A percentile compares a stretch with the other conserved stretches of the same genome.
These are phyloP conservation scores for Exutisphaerella laricina DNA, from an alignment of 2,329 filamentous ascomycete species.

Conservation along the genomic window DNA sequence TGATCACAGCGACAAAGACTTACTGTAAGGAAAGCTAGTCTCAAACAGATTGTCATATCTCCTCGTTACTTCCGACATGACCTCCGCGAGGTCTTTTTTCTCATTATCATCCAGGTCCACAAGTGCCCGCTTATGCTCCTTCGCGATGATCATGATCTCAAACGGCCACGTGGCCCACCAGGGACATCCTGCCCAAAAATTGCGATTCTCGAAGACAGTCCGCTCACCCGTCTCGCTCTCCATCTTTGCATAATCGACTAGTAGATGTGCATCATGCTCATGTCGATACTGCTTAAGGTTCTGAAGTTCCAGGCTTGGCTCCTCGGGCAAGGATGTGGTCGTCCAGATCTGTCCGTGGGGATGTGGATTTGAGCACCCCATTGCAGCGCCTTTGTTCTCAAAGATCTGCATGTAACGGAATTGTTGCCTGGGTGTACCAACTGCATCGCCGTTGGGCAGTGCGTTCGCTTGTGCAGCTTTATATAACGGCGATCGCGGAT, in stretches of 20 bases:
- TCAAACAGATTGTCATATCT: conserved; percentile 97
- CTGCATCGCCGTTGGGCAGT: conserved; percentile 36
- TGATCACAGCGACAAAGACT: conserved; percentile 30
- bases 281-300: conserved; percentile 73
- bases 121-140: conserved; percentile 74
- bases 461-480: conserved; percentile 40
- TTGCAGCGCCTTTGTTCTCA: conserved; percentile 95
- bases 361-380: conserved; percentile 98
- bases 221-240: conserved; percentile 78
- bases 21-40: conserved; percentile 91
- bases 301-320: conserved; percentile 71
- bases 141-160: conserved; percentile 83
- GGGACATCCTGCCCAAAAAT: conserved; percentile 82
- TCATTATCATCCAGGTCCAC: conserved; percentile 73
- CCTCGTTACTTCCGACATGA: conserved; percentile 79
- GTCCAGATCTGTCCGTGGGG: conserved; percentile 97
- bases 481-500: conserved; percentile 61
- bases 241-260: conserved; percentile 80
- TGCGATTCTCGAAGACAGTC: conserved; percentile 79
- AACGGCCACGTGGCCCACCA: conserved; percentile 99
- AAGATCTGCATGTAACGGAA: conserved; percentile 99
- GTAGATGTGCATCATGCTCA: conserved; percentile 65
- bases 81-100: conserved; percentile 68
- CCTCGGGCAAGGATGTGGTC: conserved; percentile 83
- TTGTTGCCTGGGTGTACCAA: conserved; percentile 60